A percentile compares a stretch with the other conserved stretches of the same genome.
Evolutionary conservation across 2,329 filamentous ascomycete genomes (phyloP).

Genomic region (Aspergillus awamori): DNA sequence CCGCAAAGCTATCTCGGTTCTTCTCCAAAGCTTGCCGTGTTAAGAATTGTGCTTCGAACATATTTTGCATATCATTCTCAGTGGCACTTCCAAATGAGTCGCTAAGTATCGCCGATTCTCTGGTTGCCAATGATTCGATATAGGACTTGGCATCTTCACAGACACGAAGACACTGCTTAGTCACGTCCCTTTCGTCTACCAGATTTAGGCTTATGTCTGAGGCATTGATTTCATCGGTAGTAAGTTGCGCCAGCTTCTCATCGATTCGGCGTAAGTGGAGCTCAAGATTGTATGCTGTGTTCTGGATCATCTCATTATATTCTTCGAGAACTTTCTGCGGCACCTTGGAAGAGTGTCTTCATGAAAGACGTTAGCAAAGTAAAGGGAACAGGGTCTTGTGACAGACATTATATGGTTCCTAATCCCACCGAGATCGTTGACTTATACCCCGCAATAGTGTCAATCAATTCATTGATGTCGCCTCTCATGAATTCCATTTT

Average conservation of each 20-base stretch:
- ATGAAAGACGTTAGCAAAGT: slow-evolving; percentile 24
- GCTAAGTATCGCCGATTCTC: slow-evolving; percentile 2
- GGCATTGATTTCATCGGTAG: slow-evolving; percentile 19
- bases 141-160: slow-evolving; percentile 43
- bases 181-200: slow-evolving; percentile 42
- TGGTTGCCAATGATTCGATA: slow-evolving; percentile 22
- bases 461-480: slow-evolving; percentile 46
- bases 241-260: slow-evolving; percentile 34
- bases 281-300: slow-evolving; percentile 41
- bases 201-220: slow-evolving; percentile 34
- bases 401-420: slow-evolving; percentile 44
- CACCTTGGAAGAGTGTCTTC: slow-evolving; percentile 39
- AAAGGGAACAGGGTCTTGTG: slow-evolving; percentile 11
- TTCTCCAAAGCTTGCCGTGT: slow-evolving; percentile 35
- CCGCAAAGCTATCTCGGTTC: slow-evolving; percentile 35
- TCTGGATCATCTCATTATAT: slow-evolving; percentile 44
- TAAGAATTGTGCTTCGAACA: slow-evolving; percentile 39
- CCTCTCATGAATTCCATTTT: slow-evolving; percentile 48
- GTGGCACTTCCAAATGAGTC: slow-evolving; percentile 1
- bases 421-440: slow-evolving; percentile 43
- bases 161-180: slow-evolving; percentile 44
- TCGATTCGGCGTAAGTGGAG: slow-evolving; percentile 41
- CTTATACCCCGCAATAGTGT: slow-evolving; percentile 44
- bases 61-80: slow-evolving; percentile 15
- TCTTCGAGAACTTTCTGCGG: slow-evolving; percentile 34